Evolutionary conservation across 1,284 basidiomycete genomes (phyloP), one percentile per base, ranked within the genome.

Genomic region (Cutaneotrichosporon cavernicola): DNA sequence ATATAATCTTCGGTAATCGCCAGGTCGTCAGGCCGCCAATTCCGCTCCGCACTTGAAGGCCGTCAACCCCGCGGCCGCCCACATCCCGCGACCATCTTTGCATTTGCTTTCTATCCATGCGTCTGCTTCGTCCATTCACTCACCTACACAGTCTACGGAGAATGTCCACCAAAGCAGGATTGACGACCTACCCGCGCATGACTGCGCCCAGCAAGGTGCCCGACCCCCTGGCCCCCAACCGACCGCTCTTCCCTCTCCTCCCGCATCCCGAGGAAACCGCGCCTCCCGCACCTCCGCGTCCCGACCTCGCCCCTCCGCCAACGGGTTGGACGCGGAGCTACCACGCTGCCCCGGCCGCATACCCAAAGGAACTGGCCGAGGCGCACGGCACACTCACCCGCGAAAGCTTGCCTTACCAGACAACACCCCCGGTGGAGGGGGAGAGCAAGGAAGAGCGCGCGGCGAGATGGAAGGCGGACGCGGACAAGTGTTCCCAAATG

Each of bases 281-380:
- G 1, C 64, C 62, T 1, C 47, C 59, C 7, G n/a, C 30, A 7
- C 66, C 64, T 1, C 63, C 56, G 38, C 67, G 59, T 71, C 59
- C 60, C 14, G 52, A 38, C 2, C 77, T 60, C 18, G 71, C 43
- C 66, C 79, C 60, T 70, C 79, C 53, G 67, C 76, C 47, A 65
- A 70, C 11, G 63, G 71, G 73, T 11, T 87, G 83, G 73, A 76
- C 70, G 18, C 71, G 84, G 10, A 85, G 85, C 1, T 88, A 88
- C 0, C 91, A 93, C 72, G 75, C 91, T 51, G 78, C 90, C 30
- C 89, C 90, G 0, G 87, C 88, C 7, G 87, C 88, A 2, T 85
- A 85, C 71, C 85, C 90, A 5, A 84, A 89, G 16, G 58, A 56
- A 36, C 60, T 66, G 26, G 53, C 51, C 34, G 63, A 70, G 30